These are phyloP conservation scores for Lentinula sp. DNA, from an alignment of 768 basidiomycete genomes.

Conservation along the genomic window DNA sequence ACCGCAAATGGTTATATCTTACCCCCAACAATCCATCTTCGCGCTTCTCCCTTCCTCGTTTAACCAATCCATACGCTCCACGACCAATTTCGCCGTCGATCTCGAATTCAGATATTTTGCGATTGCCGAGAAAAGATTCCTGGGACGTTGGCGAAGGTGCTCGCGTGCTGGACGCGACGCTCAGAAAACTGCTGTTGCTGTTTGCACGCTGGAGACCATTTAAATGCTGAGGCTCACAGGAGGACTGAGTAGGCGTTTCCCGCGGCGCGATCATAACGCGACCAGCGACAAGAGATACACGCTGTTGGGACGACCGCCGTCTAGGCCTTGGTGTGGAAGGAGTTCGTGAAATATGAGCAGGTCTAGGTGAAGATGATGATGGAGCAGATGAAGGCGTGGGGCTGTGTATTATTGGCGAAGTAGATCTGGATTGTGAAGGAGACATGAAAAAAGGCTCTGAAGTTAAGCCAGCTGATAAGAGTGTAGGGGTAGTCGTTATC, in stretches of 20 bases:
- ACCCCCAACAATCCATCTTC: constrained; percentile 80
- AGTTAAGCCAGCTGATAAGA: constrained; percentile 19
- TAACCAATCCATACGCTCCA: constrained; percentile 94
- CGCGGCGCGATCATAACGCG: constrained; percentile 73
- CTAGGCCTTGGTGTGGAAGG: constrained; percentile 56
- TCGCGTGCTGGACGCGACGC: constrained; percentile 51
- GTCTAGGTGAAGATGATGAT: constrained; percentile 16
- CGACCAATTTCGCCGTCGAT: constrained; percentile 87
- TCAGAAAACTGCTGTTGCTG: constrained; percentile 60
- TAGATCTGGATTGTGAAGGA: constrained; percentile 26
- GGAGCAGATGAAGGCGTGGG: constrained; percentile 13
- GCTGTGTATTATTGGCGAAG: neutral
- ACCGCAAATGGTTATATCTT: constrained; percentile 25
- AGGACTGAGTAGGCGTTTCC: constrained; percentile 62
- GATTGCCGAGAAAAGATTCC: constrained; percentile 49
- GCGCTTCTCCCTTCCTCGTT: constrained; percentile 76
- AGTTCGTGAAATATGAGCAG: constrained; percentile 34
- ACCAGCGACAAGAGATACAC: constrained; percentile 79
- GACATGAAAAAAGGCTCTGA: constrained; percentile 20
- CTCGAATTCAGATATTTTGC: constrained; percentile 79
- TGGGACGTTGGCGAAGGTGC: constrained; percentile 50
- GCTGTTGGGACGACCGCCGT: constrained; percentile 76
- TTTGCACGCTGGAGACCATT: constrained; percentile 58
- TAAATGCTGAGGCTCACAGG: constrained; percentile 36
- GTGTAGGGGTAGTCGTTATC: constrained; percentile 1